Evolutionary conservation across 768 basidiomycete genomes (phyloP).

Genomic region (Serpula lacrymans): DNA sequence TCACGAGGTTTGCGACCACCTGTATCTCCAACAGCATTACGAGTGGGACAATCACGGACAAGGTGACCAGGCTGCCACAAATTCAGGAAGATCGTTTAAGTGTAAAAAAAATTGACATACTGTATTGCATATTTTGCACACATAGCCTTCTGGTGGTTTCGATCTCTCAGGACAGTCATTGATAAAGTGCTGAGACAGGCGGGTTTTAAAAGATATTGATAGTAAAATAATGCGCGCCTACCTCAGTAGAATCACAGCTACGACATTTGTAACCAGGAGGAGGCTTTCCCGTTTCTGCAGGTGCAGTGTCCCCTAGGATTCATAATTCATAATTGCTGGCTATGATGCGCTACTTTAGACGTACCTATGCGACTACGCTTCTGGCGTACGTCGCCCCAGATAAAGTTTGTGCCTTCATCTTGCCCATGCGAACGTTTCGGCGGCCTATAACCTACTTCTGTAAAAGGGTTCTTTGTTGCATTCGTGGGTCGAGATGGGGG

Average conservation of each 20-base stretch:
- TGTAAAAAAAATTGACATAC: constrained; percentile 34
- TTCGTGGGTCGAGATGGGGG: constrained; percentile 52
- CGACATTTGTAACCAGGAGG: constrained; percentile 75
- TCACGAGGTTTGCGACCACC: constrained; percentile 78
- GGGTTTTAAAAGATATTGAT: constrained; percentile 2
- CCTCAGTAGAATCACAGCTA: constrained; percentile 74
- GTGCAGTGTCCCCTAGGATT: constrained; percentile 12
- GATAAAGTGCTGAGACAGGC: constrained; percentile 61
- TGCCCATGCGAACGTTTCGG: constrained; percentile 54
- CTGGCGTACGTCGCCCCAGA: constrained; percentile 62
- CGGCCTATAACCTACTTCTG: constrained; percentile 32
- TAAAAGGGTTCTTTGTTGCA: constrained; percentile 69
- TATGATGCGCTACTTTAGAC: constrained; percentile 13
- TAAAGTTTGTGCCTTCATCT: constrained; percentile 56
- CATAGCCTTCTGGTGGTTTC: constrained; percentile 79
- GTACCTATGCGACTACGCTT: constrained; percentile 59
- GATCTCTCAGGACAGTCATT: constrained; percentile 70
- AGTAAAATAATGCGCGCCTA: constrained; percentile 28
- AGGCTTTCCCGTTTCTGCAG: constrained; percentile 51
- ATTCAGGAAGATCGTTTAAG: neutral
- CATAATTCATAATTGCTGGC: neutral
- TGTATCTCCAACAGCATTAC: constrained; percentile 74
- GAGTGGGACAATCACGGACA: constrained; percentile 85
- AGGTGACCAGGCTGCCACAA: constrained; percentile 72
- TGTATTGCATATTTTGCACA: constrained; percentile 81